Evolutionary conservation across 2,329 filamentous ascomycete genomes (phyloP).

Genomic region (Fusarium neocosmosporiellum): DNA sequence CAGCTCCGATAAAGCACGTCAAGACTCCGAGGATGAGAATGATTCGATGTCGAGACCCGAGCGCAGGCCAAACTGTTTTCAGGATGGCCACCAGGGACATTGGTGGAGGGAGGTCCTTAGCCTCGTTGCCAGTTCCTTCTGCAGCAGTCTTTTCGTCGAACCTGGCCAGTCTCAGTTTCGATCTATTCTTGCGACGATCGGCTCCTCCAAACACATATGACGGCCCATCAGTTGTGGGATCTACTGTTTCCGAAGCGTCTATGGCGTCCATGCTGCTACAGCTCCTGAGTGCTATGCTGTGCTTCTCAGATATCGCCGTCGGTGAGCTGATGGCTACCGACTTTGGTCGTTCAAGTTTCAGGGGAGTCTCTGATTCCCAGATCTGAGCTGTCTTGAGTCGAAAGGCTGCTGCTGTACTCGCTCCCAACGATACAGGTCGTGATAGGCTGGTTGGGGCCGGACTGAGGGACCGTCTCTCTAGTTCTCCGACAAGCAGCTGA

Average conservation of each 20-base stretch:
- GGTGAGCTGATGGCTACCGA: slow-evolving; percentile 1
- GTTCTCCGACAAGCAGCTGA: slow-evolving; percentile 29
- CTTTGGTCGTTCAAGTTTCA: slow-evolving; percentile 2
- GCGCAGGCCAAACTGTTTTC: slow-evolving; percentile 74
- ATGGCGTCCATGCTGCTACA: slow-evolving; percentile 13
- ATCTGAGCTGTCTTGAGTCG: slow-evolving; percentile 35
- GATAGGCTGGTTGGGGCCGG: slow-evolving; percentile 19
- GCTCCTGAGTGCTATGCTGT: slow-evolving; percentile 11
- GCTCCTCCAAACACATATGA: slow-evolving; percentile 37
- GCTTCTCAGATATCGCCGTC: slow-evolving; percentile 23
- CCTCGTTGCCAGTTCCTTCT: not conserved
- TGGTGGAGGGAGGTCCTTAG: slow-evolving; percentile 5
- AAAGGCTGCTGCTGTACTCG: slow-evolving; percentile 31
- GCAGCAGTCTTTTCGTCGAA: not conserved
- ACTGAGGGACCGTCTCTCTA: slow-evolving; percentile 26
- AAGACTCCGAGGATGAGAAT: slow-evolving; percentile 70
- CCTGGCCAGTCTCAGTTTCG: slow-evolving; percentile 16
- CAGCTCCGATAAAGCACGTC: slow-evolving; percentile 72
- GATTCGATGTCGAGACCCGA: slow-evolving; percentile 63
- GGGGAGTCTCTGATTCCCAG: slow-evolving; percentile 28
- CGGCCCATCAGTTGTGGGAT: slow-evolving; percentile 17
- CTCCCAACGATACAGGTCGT: slow-evolving; percentile 36
- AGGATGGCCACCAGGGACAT: slow-evolving; percentile 43
- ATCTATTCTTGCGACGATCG: slow-evolving; percentile 47
- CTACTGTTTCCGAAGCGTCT: slow-evolving; percentile 9